Conservation (phyloP, 371 early-diverging fungal genomes). For the Apophysomyces ossiformis region DNA sequence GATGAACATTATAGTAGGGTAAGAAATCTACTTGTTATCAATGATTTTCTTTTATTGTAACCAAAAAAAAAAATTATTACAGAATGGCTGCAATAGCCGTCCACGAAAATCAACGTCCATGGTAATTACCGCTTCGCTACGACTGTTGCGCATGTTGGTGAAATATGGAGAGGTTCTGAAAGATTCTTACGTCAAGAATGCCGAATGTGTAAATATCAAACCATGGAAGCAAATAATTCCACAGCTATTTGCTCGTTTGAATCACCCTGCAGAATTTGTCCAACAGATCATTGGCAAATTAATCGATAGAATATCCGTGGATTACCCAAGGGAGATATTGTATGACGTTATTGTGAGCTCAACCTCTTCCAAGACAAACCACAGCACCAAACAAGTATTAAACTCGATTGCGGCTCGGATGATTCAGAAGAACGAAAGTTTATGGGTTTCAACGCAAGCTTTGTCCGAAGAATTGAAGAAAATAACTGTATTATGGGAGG, state of each 20-base stretch:
- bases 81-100: conserved; percentile 7
- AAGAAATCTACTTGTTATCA: not conserved
- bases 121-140: conserved; percentile 65
- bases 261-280: conserved; percentile 68
- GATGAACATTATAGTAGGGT: conserved; percentile 28
- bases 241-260: conserved; percentile 77
- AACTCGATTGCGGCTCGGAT: conserved; percentile 49
- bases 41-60: not conserved
- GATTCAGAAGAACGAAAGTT: conserved; percentile 43
- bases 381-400: conserved; percentile 47
- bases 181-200: conserved; percentile 41
- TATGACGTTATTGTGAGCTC: conserved; percentile 75
- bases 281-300: conserved; percentile 54
- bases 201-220: conserved; percentile 50
- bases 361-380: conserved; percentile 51
- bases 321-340: conserved; percentile 69
- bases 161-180: conserved; percentile 65
- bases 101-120: conserved; percentile 33
- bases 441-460: conserved; percentile 63
- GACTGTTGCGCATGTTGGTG: conserved; percentile 68
- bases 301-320: conserved; percentile 61
- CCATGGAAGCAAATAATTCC: conserved; percentile 80
- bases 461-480: conserved; percentile 73
- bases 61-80: not conserved
- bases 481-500: conserved; percentile 85